Percentiles rank a stretch among this genome's conserved stretches.
phyloP scores from a whole-genome alignment of 2,329 filamentous ascomycete species.

The Fusarium nodosum region DNA sequence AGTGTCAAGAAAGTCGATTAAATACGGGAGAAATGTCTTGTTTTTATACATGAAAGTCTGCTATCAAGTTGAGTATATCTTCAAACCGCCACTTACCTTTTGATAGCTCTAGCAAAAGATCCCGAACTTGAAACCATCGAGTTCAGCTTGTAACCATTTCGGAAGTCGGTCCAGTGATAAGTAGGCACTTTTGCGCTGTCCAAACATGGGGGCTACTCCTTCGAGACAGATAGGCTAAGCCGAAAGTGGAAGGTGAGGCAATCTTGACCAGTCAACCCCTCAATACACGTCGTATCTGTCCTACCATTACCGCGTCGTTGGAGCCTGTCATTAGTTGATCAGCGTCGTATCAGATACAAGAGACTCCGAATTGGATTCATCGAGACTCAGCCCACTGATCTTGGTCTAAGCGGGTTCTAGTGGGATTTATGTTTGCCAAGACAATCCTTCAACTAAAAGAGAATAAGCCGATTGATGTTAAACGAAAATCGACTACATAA shows the following conservation, averaged over 20 bases:
- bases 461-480: neutral
- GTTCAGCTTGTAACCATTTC: conserved; percentile 6
- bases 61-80: neutral
- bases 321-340: neutral
- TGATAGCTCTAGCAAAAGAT: conserved; percentile 24
- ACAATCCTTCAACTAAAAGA: neutral
- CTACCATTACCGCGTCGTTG: neutral
- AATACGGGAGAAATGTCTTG: fast-evolving
- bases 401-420: neutral
- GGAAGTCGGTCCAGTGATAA: conserved; percentile 25
- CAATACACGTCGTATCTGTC: neutral
- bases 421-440: conserved; percentile 9
- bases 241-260: conserved; percentile 9
- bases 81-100: neutral
- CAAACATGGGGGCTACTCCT: neutral
- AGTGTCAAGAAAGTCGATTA: fast-evolving
- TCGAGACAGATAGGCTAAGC: neutral
- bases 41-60: conserved; percentile 2
- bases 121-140: neutral
- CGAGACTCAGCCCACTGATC: neutral
- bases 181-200: conserved; percentile 26
- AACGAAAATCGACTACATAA: conserved; percentile 2
- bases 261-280: neutral
- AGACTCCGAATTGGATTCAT: conserved; percentile 5
- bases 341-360: conserved; percentile 10